phyloP scores from a whole-genome alignment of 2,329 filamentous ascomycete species.

The Pseudocercospora macadamiae region DNA sequence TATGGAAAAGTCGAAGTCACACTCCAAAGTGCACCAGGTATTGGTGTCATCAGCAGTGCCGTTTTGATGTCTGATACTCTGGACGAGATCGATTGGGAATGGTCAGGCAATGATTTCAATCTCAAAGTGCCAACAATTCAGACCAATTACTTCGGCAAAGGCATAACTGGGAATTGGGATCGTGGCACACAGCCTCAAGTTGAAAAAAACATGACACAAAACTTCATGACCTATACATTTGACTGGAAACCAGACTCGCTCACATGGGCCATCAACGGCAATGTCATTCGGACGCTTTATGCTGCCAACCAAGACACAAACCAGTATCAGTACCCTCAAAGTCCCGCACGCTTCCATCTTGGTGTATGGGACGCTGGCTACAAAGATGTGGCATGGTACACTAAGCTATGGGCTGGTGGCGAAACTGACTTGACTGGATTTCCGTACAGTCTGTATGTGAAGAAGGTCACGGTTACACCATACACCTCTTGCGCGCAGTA shows the following conservation, averaged over 20 bases:
- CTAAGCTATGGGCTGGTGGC: constrained; percentile 19
- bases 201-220: constrained; percentile 46
- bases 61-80: constrained; percentile 39
- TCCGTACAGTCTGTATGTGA: constrained; percentile 20
- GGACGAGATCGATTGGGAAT: constrained; percentile 60
- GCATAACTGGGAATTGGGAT: constrained; percentile 56
- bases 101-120: constrained; percentile 37
- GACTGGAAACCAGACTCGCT: constrained; percentile 68
- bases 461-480: constrained; percentile 14
- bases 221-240: constrained; percentile 68
- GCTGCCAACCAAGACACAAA: constrained; percentile 11
- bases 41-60: constrained; percentile 19
- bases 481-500: constrained; percentile 12
- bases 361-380: constrained; percentile 23
- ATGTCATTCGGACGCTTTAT: constrained; percentile 49
- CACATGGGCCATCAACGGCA: constrained; percentile 65
- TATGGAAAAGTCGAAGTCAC: constrained; percentile 34
- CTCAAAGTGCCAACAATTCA: constrained; percentile 39
- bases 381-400: constrained; percentile 8
- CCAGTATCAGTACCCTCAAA: constrained; percentile 27
- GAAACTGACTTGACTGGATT: constrained; percentile 15
- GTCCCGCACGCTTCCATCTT: constrained; percentile 24
- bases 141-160: constrained; percentile 60
- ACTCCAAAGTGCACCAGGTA: constrained; percentile 15
- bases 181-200: constrained; percentile 47